These are phyloP conservation scores for Spiraea crenata DNA, from an alignment of 331 rosid genomes.

Conservation along the genomic window DNA sequence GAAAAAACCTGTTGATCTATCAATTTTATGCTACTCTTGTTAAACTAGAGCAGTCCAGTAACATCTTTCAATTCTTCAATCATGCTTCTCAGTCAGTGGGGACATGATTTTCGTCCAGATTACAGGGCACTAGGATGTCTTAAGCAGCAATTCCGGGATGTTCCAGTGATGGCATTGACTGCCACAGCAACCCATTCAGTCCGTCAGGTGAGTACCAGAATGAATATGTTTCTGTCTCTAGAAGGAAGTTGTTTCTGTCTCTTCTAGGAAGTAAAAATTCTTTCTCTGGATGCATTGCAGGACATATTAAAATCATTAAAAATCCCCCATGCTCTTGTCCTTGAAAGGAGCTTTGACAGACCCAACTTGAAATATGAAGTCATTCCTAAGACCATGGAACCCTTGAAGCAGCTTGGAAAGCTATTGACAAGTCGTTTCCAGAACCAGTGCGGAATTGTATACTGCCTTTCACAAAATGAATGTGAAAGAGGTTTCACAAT, in stretches of 20 bases:
- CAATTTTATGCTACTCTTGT: background rate
- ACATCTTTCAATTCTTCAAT: slow-evolving; percentile 10
- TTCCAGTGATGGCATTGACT: slow-evolving; percentile 96
- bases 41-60: background rate
- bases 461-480: slow-evolving; percentile 95
- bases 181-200: slow-evolving; percentile 94
- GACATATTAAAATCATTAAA: slow-evolving; percentile 78
- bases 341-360: slow-evolving; percentile 94
- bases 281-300: slow-evolving; percentile 42
- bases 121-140: slow-evolving; percentile 86
- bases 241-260: background rate
- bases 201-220: slow-evolving; percentile 50
- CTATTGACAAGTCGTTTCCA: slow-evolving; percentile 62
- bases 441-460: slow-evolving; percentile 78
- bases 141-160: slow-evolving; percentile 70
- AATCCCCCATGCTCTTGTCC: slow-evolving; percentile 84
- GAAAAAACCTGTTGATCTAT: background rate
- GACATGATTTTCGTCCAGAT: slow-evolving; percentile 99
- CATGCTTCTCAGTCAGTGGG: slow-evolving; percentile 82
- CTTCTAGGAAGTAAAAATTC: slow-evolving; percentile 2
- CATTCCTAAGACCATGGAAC: slow-evolving; percentile 70
- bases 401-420: slow-evolving; percentile 75
- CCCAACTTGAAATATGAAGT: slow-evolving; percentile 95
- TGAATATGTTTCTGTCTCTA: slow-evolving; percentile 2
- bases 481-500: slow-evolving; percentile 80